Evolutionary conservation across 306 rosid species (phyloP), one percentile per base, ranked within the genome.

Genomic region (Quercus suber): DNA sequence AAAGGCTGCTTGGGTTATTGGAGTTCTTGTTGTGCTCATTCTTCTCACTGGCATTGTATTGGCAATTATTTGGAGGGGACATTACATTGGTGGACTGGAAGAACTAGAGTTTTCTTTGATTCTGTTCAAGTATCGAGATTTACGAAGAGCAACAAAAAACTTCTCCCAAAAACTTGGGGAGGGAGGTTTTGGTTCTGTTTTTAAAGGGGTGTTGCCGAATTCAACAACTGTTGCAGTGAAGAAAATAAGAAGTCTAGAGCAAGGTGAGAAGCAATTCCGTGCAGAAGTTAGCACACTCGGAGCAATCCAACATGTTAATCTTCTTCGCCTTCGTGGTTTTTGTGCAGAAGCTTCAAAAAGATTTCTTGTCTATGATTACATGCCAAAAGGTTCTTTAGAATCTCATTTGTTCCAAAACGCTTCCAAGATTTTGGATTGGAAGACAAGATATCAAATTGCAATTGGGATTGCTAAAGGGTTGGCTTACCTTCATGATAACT

Each of bases 381-480:
- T 81, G 84, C 76, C 64, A 13, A 58, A 37, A 41, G 80, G 84
- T 14, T 81, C 84, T 13, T 14, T 81, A 65, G 80, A 81, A 41
- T 37, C 31, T 11, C 53, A 49, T 69, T 75, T 80, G 21, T 81
- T 81, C 69, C 35, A 27, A 12, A 52, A 30, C 6, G 20, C 8
- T 19, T 57, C 75, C 15, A 18, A 55, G n/a, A 55, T 81, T 33
- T 68, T 82, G 31, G 76, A 78, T 27, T 82, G 82, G 86, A 74
- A 59, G 35, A 76, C 71, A 25, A 68, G 86, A 53, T 59, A 56
- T 17, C 41, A 83, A 52, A 82, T 89, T 70, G 89, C 88, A 1
- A 73, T 86, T 1, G 92, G 92, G 69, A 82, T 73, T 3, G 92
- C 93, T 0, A 88, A 84, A 53, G 96, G 92, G 6, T 72, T 89